Conservation (phyloP, 208 protist genomes). For the Acanthamoeba lenticulata region DNA sequence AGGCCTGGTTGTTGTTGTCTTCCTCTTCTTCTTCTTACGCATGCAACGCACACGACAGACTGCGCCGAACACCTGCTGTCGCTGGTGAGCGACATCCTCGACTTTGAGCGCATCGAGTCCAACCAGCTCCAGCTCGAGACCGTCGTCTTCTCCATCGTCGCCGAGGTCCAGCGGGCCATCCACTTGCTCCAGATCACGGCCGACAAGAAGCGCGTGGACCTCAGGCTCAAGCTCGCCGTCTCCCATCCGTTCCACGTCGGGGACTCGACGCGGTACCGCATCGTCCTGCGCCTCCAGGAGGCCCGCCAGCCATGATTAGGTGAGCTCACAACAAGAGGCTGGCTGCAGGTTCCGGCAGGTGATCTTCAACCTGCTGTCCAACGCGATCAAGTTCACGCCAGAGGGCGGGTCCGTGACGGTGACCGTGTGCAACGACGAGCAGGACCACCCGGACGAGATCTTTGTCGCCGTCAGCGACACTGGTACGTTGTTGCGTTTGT, state of each 20-base stretch:
- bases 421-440: background rate
- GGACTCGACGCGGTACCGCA: background rate
- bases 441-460: background rate
- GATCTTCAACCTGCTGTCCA: constrained; percentile 5
- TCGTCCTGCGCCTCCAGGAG: background rate
- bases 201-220: background rate
- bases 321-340: background rate
- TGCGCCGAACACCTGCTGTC: constrained; percentile 24
- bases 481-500: background rate
- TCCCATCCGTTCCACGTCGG: background rate
- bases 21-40: background rate
- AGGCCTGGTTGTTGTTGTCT: background rate
- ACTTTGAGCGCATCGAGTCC: constrained; percentile 20
- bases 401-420: background rate
- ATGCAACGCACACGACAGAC: background rate
- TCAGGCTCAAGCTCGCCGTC: background rate
- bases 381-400: constrained; percentile 25
- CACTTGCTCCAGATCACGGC: background rate
- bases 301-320: no score
- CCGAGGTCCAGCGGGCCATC: background rate
- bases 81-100: constrained; percentile 47
- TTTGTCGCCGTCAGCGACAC: background rate
- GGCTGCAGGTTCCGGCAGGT: background rate
- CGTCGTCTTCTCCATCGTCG: background rate
- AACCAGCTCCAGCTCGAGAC: background rate